Evolutionary conservation across 495 filamentous ascomycete species (phyloP).

Genomic region (Neurospora terricola): DNA sequence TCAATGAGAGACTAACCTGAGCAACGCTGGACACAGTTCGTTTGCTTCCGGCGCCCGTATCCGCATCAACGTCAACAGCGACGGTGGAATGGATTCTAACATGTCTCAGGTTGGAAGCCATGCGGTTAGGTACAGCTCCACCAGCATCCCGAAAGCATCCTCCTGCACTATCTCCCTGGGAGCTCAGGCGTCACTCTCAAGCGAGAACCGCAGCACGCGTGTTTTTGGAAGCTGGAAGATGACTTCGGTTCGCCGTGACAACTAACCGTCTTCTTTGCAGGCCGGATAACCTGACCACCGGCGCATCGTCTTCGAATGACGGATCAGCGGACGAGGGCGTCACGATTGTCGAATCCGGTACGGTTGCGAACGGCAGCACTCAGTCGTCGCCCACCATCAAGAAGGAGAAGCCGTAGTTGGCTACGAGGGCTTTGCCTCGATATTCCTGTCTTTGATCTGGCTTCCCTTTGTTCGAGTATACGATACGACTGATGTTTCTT

Average conservation of each 20-base stretch:
- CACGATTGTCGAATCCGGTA: constrained; percentile 41
- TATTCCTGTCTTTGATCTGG: constrained; percentile 1
- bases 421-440: constrained; percentile 1
- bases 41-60: constrained; percentile 18
- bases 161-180: neutral
- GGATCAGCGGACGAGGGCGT: constrained; percentile 35
- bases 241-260: constrained; percentile 3
- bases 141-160: neutral
- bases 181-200: neutral
- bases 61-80: constrained; percentile 6
- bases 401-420: constrained; percentile 27
- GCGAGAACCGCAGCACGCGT: neutral
- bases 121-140: constrained; percentile 18
- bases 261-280: constrained; percentile 20
- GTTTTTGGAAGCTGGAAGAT: constrained; percentile 4
- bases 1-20: neutral
- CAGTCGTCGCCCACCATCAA: constrained; percentile 40
- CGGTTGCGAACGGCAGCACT: constrained; percentile 38
- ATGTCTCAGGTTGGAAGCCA: constrained; percentile 10
- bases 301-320: constrained; percentile 29
- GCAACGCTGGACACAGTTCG: constrained; percentile 14
- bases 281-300: constrained; percentile 14
- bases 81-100: constrained; percentile 8
- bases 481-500: constrained; percentile 12
- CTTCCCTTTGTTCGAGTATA: constrained; percentile 7